Conservation (phyloP, 83 land plant species). For the Larix sibirica region DNA sequence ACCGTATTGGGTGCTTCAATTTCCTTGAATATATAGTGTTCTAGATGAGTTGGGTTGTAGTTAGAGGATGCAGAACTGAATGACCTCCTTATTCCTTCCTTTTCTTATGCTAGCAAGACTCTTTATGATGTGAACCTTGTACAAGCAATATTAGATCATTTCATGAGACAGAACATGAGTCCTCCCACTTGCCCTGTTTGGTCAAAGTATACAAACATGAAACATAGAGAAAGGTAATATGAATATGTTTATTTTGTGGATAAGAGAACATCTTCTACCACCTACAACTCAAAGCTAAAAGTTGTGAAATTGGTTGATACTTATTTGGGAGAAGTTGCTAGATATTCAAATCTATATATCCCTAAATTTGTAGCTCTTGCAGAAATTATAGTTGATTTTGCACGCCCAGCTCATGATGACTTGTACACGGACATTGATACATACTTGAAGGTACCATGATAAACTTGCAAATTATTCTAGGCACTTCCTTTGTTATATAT, state of each 20-base stretch:
- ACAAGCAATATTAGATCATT: slow-evolving; percentile 50
- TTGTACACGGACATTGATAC: slow-evolving; percentile 86
- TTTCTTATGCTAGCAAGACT: slow-evolving; percentile 31
- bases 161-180: slow-evolving; percentile 44
- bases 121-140: slow-evolving; percentile 46
- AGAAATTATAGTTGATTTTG: slow-evolving; percentile 57
- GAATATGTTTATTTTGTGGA: slow-evolving; percentile 37
- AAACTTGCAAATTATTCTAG: not conserved
- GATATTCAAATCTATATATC: slow-evolving; percentile 64
- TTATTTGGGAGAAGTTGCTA: slow-evolving; percentile 69
- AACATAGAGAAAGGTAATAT: slow-evolving; percentile 14
- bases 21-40: slow-evolving; percentile 25
- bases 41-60: slow-evolving; percentile 44
- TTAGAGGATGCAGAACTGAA: slow-evolving; percentile 42
- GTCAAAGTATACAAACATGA: not conserved
- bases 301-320: slow-evolving; percentile 80
- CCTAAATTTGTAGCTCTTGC: slow-evolving; percentile 66
- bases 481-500: not conserved
- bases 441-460: slow-evolving; percentile 65
- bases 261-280: slow-evolving; percentile 31
- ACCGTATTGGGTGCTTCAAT: slow-evolving; percentile 22
- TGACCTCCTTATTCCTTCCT: slow-evolving; percentile 48
- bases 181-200: slow-evolving; percentile 16
- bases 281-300: slow-evolving; percentile 55
- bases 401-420: slow-evolving; percentile 57